Evolutionary conservation across 352 stramenopile species (phyloP), one percentile per base, ranked within the genome.

Genomic region (Phytophthora fragariae): DNA sequence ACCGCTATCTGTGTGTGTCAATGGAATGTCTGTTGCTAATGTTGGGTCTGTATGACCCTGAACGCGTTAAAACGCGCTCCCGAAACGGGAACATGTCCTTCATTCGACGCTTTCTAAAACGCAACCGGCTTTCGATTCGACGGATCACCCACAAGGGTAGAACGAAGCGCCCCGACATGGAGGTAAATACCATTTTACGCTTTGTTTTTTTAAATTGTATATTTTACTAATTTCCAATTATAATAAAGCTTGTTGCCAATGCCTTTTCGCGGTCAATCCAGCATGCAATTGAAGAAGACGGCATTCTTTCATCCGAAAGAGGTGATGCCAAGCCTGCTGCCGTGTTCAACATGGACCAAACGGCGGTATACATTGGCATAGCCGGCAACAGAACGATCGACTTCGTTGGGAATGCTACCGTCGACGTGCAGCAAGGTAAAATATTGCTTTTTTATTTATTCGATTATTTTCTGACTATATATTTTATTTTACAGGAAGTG

Each of bases 311-410:
- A 9, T 1, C 29, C 3, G 35, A 62, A n/a, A 2, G 12, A 6
- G 57, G 37, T 6, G 19, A 39, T 17, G 11, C 10, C 29, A 67
- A 63, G 41, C 31, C 55, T 29, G 57, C 10, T 12, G 9, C 57
- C 10, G 44, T 59, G 31, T 68, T 59, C 9, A 73, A 68, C 35
- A 73, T 73, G 65, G 58, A 68, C 10, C 57, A 60, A 67, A 68
- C 57, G 3, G 50, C 58, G 7, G 53, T 63, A 0, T 59, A 62
- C 33, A 73, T 73, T n/a, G 50, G 59, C 17, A 73, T 73, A 39
- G 33, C 15, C 3, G 57, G 57, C 15, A 67, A 67, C 7, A 73
- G 57, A 24, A 73, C 58, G 3, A 46, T 73, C 11, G 65, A 58
- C 37, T 72, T 67, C 19, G 35, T 46, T 9, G 60, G 60, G 11